Conservation (phyloP, 148 eudicot species). For the Chenopodium formosanum region DNA sequence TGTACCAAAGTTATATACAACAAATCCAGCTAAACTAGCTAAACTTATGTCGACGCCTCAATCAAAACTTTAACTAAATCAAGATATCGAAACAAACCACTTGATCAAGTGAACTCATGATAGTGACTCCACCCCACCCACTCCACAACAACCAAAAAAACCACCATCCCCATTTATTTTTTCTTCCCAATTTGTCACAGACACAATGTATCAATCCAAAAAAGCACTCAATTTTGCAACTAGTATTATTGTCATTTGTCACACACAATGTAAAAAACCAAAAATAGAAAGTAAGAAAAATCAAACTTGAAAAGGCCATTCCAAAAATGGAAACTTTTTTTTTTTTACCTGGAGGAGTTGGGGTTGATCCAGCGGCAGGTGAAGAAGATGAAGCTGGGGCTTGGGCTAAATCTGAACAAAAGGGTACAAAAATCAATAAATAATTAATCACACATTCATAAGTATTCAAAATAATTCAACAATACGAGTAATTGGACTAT, state of each 20-base stretch:
- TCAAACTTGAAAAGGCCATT: too few species aligned
- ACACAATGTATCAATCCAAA: not conserved
- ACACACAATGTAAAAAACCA: not conserved
- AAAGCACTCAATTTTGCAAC: too few species aligned
- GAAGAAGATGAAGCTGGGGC: constrained; percentile 19
- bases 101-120: not conserved
- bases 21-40: too few species aligned
- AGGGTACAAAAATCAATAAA: not conserved
- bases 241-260: not conserved
- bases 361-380: constrained; percentile 8
- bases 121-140: not conserved
- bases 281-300: too few species aligned
- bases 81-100: not conserved
- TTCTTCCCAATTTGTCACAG: not conserved
- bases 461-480: not conserved
- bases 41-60: too few species aligned
- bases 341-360: constrained; percentile 26
- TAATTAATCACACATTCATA: not conserved
- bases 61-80: too few species aligned
- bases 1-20: too few species aligned
- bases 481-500: too few species aligned
- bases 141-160: not conserved
- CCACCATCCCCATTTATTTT: not conserved
- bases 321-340: not conserved
- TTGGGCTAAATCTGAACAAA: constrained; percentile 16